phyloP scores from a whole-genome alignment of 2,329 filamentous ascomycete species.

The Fusarium nelsonii region DNA sequence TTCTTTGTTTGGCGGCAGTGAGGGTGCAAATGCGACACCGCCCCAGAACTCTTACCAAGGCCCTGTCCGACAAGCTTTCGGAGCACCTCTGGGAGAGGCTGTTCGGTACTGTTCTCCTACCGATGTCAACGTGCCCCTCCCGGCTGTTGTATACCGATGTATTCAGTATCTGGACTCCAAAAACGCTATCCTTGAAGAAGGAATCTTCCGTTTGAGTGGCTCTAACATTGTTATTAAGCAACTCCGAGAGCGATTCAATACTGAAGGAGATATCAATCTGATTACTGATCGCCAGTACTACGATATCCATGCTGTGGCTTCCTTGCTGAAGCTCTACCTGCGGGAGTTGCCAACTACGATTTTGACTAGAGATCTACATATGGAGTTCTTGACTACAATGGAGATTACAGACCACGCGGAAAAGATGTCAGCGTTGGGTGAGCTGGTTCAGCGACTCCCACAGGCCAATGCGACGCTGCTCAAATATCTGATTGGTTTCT shows the following conservation, averaged over 20 bases:
- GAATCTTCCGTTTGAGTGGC: slow-evolving; percentile 96
- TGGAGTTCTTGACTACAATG: slow-evolving; percentile 87
- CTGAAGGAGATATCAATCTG: slow-evolving; percentile 90
- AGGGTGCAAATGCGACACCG: slow-evolving; percentile 59
- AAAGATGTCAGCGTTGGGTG: slow-evolving; percentile 81
- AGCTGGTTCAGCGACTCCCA: slow-evolving; percentile 84
- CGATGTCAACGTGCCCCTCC: slow-evolving; percentile 80
- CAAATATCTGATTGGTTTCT: slow-evolving; percentile 85
- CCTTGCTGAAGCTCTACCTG: slow-evolving; percentile 91
- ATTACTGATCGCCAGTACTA: slow-evolving; percentile 86
- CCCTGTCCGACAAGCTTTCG: slow-evolving; percentile 80
- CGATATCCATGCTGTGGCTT: slow-evolving; percentile 96
- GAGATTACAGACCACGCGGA: slow-evolving; percentile 81
- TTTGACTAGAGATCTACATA: slow-evolving; percentile 87
- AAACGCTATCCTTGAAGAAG: slow-evolving; percentile 86
- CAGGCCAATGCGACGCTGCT: slow-evolving; percentile 84
- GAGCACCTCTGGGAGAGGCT: slow-evolving; percentile 85
- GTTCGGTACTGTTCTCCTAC: slow-evolving; percentile 82
- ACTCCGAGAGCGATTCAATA: slow-evolving; percentile 92
- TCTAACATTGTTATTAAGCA: slow-evolving; percentile 94
- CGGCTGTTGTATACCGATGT: slow-evolving; percentile 94
- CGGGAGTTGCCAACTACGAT: slow-evolving; percentile 93
- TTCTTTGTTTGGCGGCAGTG: slow-evolving; percentile 64
- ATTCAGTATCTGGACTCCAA: slow-evolving; percentile 91
- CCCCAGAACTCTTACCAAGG: slow-evolving; percentile 61